Percentiles rank a stretch among this genome's conserved stretches.
phyloP scores from a whole-genome alignment of 768 basidiomycete species.

The Lactarius indigo region DNA sequence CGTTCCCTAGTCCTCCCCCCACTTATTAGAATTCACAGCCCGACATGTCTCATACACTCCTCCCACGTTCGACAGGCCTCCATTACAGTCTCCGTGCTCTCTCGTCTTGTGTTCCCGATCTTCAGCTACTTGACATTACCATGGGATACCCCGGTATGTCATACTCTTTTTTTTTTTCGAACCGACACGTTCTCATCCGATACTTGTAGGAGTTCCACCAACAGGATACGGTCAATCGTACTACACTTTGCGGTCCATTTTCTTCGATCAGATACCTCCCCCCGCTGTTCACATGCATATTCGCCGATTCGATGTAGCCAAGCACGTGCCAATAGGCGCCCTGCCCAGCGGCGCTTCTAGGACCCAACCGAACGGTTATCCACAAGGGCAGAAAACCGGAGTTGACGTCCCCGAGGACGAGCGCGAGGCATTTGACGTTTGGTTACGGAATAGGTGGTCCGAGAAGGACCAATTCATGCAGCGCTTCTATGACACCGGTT shows the following conservation, averaged over 20 bases:
- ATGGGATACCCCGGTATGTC: constrained; percentile 80
- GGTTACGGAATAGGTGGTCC: constrained; percentile 79
- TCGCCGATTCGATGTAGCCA: constrained; percentile 66
- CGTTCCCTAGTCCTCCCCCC: neutral
- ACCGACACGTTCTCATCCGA: constrained; percentile 7
- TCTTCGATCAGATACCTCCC: constrained; percentile 74
- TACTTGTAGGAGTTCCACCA: constrained; percentile 61
- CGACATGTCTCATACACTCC: constrained; percentile 75
- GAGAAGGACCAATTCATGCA: constrained; percentile 81
- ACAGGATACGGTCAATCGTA: constrained; percentile 81
- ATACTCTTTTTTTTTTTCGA: neutral
- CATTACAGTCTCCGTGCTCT: constrained; percentile 81
- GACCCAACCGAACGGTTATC: constrained; percentile 32
- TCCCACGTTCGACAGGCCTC: constrained; percentile 91
- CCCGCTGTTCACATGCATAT: constrained; percentile 87
- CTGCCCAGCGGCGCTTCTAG: constrained; percentile 38
- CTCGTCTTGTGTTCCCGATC: constrained; percentile 65
- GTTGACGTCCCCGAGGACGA: constrained; percentile 34
- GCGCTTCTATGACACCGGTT: constrained; percentile 53
- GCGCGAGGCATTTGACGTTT: constrained; percentile 61
- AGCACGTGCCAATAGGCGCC: constrained; percentile 68
- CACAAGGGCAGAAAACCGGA: constrained; percentile 33
- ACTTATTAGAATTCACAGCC: constrained; percentile 42
- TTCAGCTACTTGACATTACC: constrained; percentile 88
- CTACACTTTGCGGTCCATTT: constrained; percentile 88